These are phyloP conservation scores for Wickerhamiella australiensis DNA, from an alignment of 805 yeast species.

Conservation along the genomic window DNA sequence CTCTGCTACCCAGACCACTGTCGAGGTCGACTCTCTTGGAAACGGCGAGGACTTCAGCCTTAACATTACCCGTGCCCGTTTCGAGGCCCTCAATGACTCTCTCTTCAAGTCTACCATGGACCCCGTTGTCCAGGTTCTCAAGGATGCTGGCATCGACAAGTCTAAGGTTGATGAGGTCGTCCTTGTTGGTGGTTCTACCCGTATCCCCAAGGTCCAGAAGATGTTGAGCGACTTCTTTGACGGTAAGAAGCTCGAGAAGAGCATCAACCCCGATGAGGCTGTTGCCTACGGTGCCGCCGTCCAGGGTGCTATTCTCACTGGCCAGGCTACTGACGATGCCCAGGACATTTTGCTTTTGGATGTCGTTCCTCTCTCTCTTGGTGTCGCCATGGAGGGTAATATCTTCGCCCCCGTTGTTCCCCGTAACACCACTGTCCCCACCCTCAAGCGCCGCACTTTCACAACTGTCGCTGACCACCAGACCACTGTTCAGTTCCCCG, in stretches of 20 bases:
- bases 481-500: conserved; percentile 97
- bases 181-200: conserved; percentile 94
- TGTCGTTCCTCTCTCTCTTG: conserved; percentile 94
- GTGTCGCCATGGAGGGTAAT: conserved; percentile 99
- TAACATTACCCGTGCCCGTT: conserved; percentile 92
- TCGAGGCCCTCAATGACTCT: conserved; percentile 91
- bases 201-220: conserved; percentile 95
- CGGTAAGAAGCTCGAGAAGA: conserved; percentile 94
- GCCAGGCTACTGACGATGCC: conserved; percentile 92
- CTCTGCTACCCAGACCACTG: conserved; percentile 87
- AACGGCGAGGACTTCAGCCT: conserved; percentile 97
- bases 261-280: conserved; percentile 97
- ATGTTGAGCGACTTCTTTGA: conserved; percentile 91
- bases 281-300: conserved; percentile 99
- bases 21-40: conserved; percentile 87
- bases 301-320: conserved; percentile 92
- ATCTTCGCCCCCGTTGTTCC: conserved; percentile 97
- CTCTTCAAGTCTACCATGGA: conserved; percentile 86
- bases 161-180: conserved; percentile 84
- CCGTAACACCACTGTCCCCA: conserved; percentile 96
- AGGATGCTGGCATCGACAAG: conserved; percentile 83
- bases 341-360: conserved; percentile 89
- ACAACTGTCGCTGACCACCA: conserved; percentile 97
- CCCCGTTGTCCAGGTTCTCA: conserved; percentile 90
- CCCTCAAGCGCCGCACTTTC: conserved; percentile 94